Evolutionary conservation across 1,284 basidiomycete species (phyloP), one percentile per base, ranked within the genome.

Genomic region (Farysia itapuensis): DNA sequence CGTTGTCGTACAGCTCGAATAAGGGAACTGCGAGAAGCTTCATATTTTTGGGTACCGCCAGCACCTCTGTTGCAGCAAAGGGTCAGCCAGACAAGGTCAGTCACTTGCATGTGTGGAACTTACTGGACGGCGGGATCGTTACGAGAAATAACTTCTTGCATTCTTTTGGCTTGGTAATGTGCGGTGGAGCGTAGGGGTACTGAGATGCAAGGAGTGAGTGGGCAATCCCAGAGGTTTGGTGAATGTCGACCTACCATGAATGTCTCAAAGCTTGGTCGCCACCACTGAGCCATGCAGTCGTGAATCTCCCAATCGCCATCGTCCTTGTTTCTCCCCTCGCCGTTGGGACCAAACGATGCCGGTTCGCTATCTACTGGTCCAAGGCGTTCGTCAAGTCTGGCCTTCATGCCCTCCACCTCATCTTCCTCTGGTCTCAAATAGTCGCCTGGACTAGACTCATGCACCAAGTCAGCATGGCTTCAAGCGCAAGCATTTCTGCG

Each of bases 381-480:
- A 13, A 72, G 37, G 13, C 90, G 85, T 26, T 91, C 87, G 74
- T 96, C 88, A 19, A 98, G 81, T 14, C 90, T 84, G 5, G 85
- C 83, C 77, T 91, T 90, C 43, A 97, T 83, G 4, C 94, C 94
- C 12, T 88, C 85, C 34, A 87, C 82, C 71, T 97, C 94, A 68
- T 90, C 87, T 79, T 97, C 94, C 4, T 90, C 89, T 2, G 93
- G 93, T 73, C 92, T 91, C 42, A 97, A 84, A 78, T 97, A 97
- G 78, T 96, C 92, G n/a, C 94, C 94, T 2, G 94, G 94, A 8
- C 92, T 94, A n/a, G n/a, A n/a, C n/a, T n/a, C n/a, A n/a, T n/a
- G n/a, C n/a, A n/a, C n/a, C n/a, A n/a, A n/a, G n/a, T n/a, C n/a
- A n/a, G n/a, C n/a, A n/a, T n/a, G n/a, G n/a, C n/a, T n/a, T n/a